A percentile compares a stretch with the other conserved stretches of the same genome.
phyloP scores from a whole-genome alignment of 169 alveolate genomes.

The Plasmodium vivax region DNA sequence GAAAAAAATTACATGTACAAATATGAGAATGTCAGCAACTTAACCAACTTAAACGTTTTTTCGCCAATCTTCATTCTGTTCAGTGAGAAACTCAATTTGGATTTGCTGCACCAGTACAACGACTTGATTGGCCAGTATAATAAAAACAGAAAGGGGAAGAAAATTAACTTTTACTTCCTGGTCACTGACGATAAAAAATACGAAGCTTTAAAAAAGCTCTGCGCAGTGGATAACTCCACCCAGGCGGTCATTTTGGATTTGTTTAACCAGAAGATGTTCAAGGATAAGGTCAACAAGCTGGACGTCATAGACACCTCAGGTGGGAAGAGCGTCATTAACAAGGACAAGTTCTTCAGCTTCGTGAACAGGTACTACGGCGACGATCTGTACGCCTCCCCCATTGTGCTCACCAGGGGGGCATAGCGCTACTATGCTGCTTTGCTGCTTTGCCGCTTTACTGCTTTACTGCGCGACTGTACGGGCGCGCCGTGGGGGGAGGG shows the following conservation, averaged over 20 bases:
- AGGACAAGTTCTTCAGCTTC: slow-evolving; percentile 48
- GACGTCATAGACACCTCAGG: not conserved
- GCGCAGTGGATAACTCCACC: slow-evolving; percentile 34
- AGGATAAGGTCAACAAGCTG: slow-evolving; percentile 42
- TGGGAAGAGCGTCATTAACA: slow-evolving; percentile 32
- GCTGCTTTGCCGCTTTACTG: too few species aligned
- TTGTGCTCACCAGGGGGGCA: not conserved
- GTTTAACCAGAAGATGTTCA: slow-evolving; percentile 57
- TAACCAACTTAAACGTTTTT: slow-evolving; percentile 52
- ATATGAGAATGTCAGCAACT: slow-evolving; percentile 48
- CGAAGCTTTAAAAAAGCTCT: slow-evolving; percentile 48
- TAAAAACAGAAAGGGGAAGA: slow-evolving; percentile 70
- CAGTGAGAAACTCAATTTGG: slow-evolving; percentile 28
- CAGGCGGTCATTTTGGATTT: slow-evolving; percentile 58
- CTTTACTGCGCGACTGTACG: not conserved
- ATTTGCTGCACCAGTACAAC: slow-evolving; percentile 41
- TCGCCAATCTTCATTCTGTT: slow-evolving; percentile 57
- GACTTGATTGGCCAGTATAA: slow-evolving; percentile 29
- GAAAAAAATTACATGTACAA: slow-evolving; percentile 57
- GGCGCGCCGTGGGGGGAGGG: not conserved
- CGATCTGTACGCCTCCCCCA: slow-evolving; percentile 48
- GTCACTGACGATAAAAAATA: slow-evolving; percentile 57
- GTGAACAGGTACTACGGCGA: slow-evolving; percentile 44
- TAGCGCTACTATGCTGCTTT: not conserved
- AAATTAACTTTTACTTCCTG: slow-evolving; percentile 54